Evolutionary conservation across 2,329 filamentous ascomycete species (phyloP).

Genomic region (Colletotrichum paranaense): DNA sequence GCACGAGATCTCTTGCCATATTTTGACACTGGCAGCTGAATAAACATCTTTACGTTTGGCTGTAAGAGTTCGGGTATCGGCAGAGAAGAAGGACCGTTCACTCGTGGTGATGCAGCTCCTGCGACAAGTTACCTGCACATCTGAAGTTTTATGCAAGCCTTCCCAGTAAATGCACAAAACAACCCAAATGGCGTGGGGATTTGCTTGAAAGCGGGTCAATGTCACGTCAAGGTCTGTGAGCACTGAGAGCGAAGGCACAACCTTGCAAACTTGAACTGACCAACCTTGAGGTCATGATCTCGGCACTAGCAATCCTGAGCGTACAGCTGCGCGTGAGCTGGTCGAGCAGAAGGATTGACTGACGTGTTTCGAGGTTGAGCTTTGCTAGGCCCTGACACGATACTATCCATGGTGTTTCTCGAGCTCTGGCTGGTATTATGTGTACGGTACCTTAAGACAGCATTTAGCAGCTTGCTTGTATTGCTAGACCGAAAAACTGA

Average conservation of each 20-base stretch:
- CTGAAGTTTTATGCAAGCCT: not conserved
- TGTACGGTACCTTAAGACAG: too few relatives aligned
- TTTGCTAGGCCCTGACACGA: not conserved
- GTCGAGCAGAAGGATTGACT: not conserved
- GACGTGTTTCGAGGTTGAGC: not conserved
- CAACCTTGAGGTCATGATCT: not conserved
- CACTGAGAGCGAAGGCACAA: not conserved
- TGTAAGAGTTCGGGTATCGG: not conserved
- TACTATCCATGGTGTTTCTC: not conserved
- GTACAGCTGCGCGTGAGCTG: not conserved
- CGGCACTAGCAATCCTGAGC: not conserved
- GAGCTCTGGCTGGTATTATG: not conserved
- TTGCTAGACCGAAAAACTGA: not conserved
- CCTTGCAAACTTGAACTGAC: not conserved
- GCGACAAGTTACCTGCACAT: not conserved
- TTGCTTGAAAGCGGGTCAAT: constrained; percentile 15
- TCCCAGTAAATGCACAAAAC: not conserved
- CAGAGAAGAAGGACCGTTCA: constrained; percentile 1
- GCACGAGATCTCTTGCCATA: not conserved
- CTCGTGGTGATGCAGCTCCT: constrained; percentile 6
- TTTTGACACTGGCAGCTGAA: not conserved
- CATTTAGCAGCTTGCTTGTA: not conserved
- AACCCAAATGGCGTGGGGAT: not conserved
- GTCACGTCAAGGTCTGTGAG: constrained; percentile 17
- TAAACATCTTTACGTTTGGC: not conserved